Conservation (phyloP, 2,329 filamentous ascomycete species). For the Davidsoniella australis region DNA sequence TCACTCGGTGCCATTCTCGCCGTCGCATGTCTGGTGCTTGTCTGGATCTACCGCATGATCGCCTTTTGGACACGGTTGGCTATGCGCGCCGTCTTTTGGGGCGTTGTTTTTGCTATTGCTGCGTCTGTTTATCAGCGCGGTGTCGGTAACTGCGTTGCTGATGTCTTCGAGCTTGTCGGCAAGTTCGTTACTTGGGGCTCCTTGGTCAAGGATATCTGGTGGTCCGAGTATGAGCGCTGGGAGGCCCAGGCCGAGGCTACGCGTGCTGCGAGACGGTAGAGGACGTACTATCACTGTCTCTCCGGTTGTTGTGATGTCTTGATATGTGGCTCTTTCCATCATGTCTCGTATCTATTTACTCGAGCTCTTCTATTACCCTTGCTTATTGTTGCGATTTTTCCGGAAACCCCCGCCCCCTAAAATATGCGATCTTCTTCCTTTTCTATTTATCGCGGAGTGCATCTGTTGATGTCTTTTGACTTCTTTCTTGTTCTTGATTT, state of each 20-base stretch:
- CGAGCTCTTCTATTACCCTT: background rate
- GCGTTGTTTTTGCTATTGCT: conserved; percentile 33
- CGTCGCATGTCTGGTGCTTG: conserved; percentile 17
- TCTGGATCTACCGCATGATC: conserved; percentile 51
- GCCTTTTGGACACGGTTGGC: conserved; percentile 60
- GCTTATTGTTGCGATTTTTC: background rate
- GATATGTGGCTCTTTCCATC: background rate
- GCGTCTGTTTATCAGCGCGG: conserved; percentile 49
- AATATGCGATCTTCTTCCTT: no score
- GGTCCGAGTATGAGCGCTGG: conserved; percentile 39
- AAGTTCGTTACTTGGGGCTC: conserved; percentile 29
- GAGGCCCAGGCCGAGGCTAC: conserved; percentile 27
- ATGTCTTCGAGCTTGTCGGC: conserved; percentile 30
- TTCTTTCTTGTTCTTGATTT: background rate
- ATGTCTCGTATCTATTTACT: background rate
- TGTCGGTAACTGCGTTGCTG: conserved; percentile 43
- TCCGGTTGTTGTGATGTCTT: background rate
- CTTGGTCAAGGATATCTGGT: conserved; percentile 36
- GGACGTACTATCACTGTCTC: background rate
- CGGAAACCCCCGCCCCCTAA: background rate
- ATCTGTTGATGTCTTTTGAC: no score
- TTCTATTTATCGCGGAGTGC: no score
- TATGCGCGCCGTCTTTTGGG: conserved; percentile 48
- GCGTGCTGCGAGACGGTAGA: conserved; percentile 14
- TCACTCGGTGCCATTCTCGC: conserved; percentile 18